Base-by-base conservation (phyloP, 129 eudicot genomes). In the Flaveria robusta region DNA sequence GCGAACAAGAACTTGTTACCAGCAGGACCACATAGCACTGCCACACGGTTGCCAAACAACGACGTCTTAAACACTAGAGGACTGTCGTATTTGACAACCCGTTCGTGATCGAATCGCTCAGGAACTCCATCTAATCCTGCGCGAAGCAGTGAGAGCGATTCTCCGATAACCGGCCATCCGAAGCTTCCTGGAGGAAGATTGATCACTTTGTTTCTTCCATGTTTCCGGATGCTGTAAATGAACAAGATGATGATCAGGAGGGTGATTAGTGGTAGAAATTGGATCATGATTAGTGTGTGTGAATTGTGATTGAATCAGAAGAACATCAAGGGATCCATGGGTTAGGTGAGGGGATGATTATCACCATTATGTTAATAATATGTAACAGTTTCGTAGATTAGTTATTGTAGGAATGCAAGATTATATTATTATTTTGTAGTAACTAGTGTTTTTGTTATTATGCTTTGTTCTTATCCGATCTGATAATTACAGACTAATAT, bases 1-100 rank as follows among this genome's bases (percentile, higher is more conserved):
- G 78, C 80, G 55, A 87, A 89, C 81, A 89, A 63, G 62, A 89
- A 89, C 67, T 85, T 87, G 52, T 89, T 85, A 14, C 86, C 90
- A 0, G 81, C 83, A 0, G 88, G 78, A 7, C 96, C 92, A 29
- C 86, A 77, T 0, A 87, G 18, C 42, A 89, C 87, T 0, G 79
- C 96, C 64, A 87, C 37, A 3, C 14, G 46, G 46, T 87, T 76
- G 12, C 96, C 90, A 56, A 87, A 37, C 18, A 87, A 37, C 10
- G 85, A 77, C 5, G 89, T 89, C 68, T 72, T 87, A 50, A 89
- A 89, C 3, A 83, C 86, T 1, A 70, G 77, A 47, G 86, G 62
- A 47, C 27, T 71, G 7, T 49, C 72, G 75, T 85, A 69, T 58
- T 79, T 83, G 31, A 49, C 26, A 7, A 37, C 66, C 15, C 87